A percentile compares a stretch with the other conserved stretches of the same genome.
Conservation (phyloP, 495 filamentous ascomycete species). For the Choiromyces venosus region DNA sequence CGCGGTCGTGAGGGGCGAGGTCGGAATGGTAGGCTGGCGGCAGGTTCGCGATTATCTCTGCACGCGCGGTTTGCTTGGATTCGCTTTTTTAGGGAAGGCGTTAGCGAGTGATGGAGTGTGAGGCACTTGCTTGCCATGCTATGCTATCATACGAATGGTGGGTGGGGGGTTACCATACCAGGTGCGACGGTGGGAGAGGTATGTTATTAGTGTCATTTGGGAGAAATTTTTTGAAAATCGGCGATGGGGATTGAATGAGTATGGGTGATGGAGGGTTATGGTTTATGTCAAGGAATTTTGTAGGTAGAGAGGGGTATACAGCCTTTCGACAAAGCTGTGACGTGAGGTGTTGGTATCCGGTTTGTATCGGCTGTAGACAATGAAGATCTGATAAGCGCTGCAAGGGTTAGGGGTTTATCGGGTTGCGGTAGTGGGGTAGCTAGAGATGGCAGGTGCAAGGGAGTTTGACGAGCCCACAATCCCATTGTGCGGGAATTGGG, state of each 20-base stretch:
- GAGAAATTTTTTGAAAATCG: background rate
- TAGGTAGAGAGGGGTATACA: too few relatives aligned
- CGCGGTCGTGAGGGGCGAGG: conserved; percentile 56
- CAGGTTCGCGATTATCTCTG: conserved; percentile 61
- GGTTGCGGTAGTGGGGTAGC: too few relatives aligned
- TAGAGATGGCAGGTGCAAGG: too few relatives aligned
- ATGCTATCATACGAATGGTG: background rate
- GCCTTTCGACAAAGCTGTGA: background rate
- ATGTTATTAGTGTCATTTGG: conserved; percentile 49
- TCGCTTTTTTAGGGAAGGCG: conserved; percentile 49
- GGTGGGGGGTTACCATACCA: conserved; percentile 45
- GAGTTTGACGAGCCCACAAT: too few relatives aligned
- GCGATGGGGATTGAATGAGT: background rate
- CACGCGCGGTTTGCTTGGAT: conserved; percentile 72
- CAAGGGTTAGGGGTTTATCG: background rate
- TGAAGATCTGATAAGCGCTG: background rate
- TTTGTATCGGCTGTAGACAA: background rate
- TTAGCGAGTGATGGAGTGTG: conserved; percentile 1
- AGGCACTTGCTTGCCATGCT: conserved; percentile 7
- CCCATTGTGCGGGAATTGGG: too few relatives aligned
- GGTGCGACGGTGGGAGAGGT: conserved; percentile 56
- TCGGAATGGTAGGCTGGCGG: conserved; percentile 59
- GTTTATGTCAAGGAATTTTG: too few relatives aligned
- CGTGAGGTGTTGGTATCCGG: background rate
- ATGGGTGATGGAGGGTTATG: too few relatives aligned